These are phyloP conservation scores for Polytrichum commune DNA, from an alignment of 225 moss, liverwort and hornwort genomes.

Conservation along the genomic window DNA sequence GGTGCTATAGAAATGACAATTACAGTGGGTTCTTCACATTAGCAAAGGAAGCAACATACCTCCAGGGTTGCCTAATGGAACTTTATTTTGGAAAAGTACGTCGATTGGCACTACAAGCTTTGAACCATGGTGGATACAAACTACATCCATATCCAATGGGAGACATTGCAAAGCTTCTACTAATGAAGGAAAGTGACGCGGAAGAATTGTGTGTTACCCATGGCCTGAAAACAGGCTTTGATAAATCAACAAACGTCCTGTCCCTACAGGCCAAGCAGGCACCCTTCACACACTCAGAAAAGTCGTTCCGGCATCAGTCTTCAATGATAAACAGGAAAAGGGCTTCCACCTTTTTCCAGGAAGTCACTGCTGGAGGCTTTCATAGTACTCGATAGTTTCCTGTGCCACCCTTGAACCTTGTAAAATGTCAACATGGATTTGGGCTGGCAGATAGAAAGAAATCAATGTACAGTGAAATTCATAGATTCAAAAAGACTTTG, in stretches of 20 bases:
- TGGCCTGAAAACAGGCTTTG: conserved; percentile 66
- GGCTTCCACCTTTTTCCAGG: conserved; percentile 57
- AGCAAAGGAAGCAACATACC: conserved; percentile 69
- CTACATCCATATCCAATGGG: conserved; percentile 77
- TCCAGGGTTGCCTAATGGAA: conserved; percentile 90
- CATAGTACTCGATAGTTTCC: conserved; percentile 25
- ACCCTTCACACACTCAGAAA: conserved; percentile 51
- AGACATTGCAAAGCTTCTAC: conserved; percentile 63
- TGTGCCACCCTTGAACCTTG: conserved; percentile 44
- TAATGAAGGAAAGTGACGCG: conserved; percentile 69
- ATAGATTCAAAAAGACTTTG: conserved; percentile 1
- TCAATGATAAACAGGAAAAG: conserved; percentile 68
- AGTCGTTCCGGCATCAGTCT: conserved; percentile 53
- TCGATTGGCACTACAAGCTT: conserved; percentile 51
- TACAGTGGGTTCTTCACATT: conserved; percentile 73
- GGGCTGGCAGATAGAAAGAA: conserved; percentile 42
- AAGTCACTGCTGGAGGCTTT: conserved; percentile 44
- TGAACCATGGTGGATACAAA: conserved; percentile 78
- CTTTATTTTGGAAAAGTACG: conserved; percentile 76
- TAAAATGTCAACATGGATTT: conserved; percentile 31
- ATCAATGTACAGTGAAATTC: conserved; percentile 29
- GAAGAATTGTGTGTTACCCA: conserved; percentile 70
- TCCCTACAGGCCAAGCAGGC: conserved; percentile 80
- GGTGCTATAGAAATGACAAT: conserved; percentile 72
- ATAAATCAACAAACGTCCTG: conserved; percentile 45